Evolutionary conservation across 2,329 filamentous ascomycete species (phyloP).

Genomic region (Paracorniculantispora psalliotae): DNA sequence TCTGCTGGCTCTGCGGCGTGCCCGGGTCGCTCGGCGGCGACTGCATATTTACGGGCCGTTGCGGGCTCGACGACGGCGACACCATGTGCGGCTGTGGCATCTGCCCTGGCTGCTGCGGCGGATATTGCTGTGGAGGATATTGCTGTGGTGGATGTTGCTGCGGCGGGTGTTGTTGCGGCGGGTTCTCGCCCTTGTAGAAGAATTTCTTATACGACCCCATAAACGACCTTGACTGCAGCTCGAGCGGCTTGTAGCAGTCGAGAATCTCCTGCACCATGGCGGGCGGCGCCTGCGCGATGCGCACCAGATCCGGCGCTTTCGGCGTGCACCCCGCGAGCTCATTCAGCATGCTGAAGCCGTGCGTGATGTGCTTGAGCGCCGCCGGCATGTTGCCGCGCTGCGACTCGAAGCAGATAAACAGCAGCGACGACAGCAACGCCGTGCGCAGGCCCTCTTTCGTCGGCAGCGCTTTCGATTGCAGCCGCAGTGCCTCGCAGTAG

Average conservation of each 20-base stretch:
- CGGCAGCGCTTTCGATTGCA: slow-evolving; percentile 33
- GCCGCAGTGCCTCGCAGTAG: slow-evolving; percentile 37
- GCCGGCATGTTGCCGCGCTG: slow-evolving; percentile 35
- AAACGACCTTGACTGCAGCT: slow-evolving; percentile 35
- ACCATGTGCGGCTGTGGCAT: neutral
- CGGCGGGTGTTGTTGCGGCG: slow-evolving; percentile 5
- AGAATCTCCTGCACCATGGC: slow-evolving; percentile 33
- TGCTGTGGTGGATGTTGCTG: slow-evolving; percentile 13
- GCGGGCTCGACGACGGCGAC: slow-evolving; percentile 2
- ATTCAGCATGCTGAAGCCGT: slow-evolving; percentile 37
- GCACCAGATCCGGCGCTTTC: slow-evolving; percentile 31
- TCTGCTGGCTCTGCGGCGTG: neutral
- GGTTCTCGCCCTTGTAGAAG: slow-evolving; percentile 24
- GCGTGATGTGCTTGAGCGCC: slow-evolving; percentile 36
- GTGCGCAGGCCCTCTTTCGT: slow-evolving; percentile 33
- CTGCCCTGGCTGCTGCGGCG: neutral
- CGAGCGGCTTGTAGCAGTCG: slow-evolving; percentile 35
- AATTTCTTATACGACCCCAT: slow-evolving; percentile 33
- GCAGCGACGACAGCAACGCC: slow-evolving; percentile 33
- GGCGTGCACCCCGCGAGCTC: slow-evolving; percentile 33
- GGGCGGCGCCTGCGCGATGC: slow-evolving; percentile 33
- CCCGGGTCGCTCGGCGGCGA: slow-evolving; percentile 1
- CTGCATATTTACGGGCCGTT: neutral
- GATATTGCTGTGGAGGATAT: slow-evolving; percentile 9
- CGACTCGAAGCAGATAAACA: slow-evolving; percentile 39